Base-by-base conservation (phyloP, 768 basidiomycete genomes). In the Serpula lacrymans region DNA sequence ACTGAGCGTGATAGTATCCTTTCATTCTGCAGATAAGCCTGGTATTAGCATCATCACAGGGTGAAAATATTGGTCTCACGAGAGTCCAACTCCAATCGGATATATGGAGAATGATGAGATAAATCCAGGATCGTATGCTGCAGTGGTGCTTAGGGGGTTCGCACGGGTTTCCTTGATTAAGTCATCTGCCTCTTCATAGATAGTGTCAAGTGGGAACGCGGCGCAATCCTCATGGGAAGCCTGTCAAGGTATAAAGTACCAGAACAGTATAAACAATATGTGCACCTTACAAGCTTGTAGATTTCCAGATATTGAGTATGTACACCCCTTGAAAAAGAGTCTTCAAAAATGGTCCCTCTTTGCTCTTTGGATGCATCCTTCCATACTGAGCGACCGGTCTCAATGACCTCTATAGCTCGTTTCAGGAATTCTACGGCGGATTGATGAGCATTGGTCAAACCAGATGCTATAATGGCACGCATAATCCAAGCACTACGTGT, bases 71-170 rank as follows among this genome's bases (percentile, higher is more conserved):
- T 11, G 1, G 16, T 52, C 65, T 30, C 46, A 69, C 70, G 65
- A 54, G n/a, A 65, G 45, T 22, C 69, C 68, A 34, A 57, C 54
- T 9, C 53, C 70, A 22, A 53, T 47, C 3, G 65, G 67, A 46
- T 69, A 68, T 13, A 47, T 34, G 56, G 62, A 67, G 50, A 69
- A 73, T 5, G 70, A 62, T 17, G 49, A 43, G 14, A 49, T 25
- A 41, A 64, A 64, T 2, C 60, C 67, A 6, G 55, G 46, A 41
- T 65, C n/a, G n/a, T n/a, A n/a, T 22, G 10, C 10, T 7, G 33
- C 37, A 17, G 24, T 21, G 23, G 2, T 28, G 5, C 10, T 1
- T n/a, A n/a, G n/a, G n/a, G n/a, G n/a, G n/a, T n/a, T n/a, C n/a
- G n/a, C n/a, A 13, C 64, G 59, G 1, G 50, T 46, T 39, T 68